Evolutionary conservation across 2,329 filamentous ascomycete species (phyloP).

Genomic region (Claviceps sp.): DNA sequence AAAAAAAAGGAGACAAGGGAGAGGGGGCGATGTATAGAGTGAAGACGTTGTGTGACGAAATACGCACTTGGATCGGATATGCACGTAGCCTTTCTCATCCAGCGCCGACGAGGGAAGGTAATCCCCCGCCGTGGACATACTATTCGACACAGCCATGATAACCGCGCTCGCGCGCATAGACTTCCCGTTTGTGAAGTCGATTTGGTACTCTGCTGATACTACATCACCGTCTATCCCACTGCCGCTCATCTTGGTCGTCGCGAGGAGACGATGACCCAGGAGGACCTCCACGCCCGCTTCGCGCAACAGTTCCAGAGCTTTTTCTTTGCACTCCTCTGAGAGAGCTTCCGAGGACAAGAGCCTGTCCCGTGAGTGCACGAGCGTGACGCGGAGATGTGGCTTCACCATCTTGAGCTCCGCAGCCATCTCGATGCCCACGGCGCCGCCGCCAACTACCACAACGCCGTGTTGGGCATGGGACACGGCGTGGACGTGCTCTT

Average conservation of each 20-base stretch:
- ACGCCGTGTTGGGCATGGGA: conserved; percentile 42
- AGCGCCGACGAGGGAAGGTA: conserved; percentile 47
- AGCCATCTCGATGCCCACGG: conserved; percentile 72
- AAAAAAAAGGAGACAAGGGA: no score
- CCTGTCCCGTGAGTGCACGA: conserved; percentile 58
- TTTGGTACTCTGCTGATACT: conserved; percentile 27
- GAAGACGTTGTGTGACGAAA: background rate
- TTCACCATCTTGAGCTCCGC: conserved; percentile 59
- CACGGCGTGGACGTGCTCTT: conserved; percentile 43
- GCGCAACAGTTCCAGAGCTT: conserved; percentile 41
- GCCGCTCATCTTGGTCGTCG: conserved; percentile 24
- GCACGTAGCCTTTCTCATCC: conserved; percentile 52
- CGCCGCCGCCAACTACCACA: conserved; percentile 62
- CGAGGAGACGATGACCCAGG: conserved; percentile 47
- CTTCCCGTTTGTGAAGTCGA: conserved; percentile 47
- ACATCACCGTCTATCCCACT: conserved; percentile 25
- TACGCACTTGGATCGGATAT: conserved; percentile 41
- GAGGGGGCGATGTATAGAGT: background rate
- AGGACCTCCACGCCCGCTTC: conserved; percentile 53
- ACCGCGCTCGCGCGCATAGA: conserved; percentile 49
- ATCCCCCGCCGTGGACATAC: conserved; percentile 40
- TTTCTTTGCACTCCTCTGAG: conserved; percentile 54
- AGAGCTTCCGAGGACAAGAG: conserved; percentile 63
- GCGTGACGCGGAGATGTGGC: conserved; percentile 51
- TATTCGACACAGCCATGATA: conserved; percentile 55